Evolutionary conservation across 257 asterid species (phyloP), one percentile per base, ranked within the genome.

Genomic region (Salvia rosmarinus): DNA sequence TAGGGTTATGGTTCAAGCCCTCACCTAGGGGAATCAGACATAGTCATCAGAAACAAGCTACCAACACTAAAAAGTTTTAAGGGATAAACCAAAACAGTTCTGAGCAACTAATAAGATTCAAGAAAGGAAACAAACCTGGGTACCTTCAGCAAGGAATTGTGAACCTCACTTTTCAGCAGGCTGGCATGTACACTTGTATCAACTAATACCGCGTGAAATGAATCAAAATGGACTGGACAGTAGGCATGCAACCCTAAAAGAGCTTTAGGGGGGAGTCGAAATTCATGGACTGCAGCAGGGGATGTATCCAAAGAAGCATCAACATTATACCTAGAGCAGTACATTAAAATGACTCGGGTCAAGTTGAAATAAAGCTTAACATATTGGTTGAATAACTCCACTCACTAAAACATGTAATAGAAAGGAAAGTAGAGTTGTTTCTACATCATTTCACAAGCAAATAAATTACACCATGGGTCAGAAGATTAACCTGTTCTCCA

Each of bases 151-250:
- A 88, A 80, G 77, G 90, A 75, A 71, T 74, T 74, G 81, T 82
- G 78, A 65, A 77, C 84, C 76, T 87, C n/a, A n/a, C n/a, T n/a
- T 87, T 87, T 89, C 75, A 91, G 83, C 72, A n/a, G 86, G 85
- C 88, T 78, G 52, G 75, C 86, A 81, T 95, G n/a, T n/a, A 95
- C 84, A 55, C 86, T 86, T 74, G 85, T 82, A 85, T 95, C 99
- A 66, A 95, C 95, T 43, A 95, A 68, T 64, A 91, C n/a, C 3
- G 98, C 88, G 74, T 95, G 98, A 77, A 88, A 91, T 75, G 86
- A 89, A 81, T 95, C 98, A 83, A 95, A 95, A 75, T 89, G 93
- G 64, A 95, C 96, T n/a, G 98, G 99, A 80, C 99, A 95, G 72
- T 91, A 95, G 67, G 96, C 86, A 79, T 95, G 99, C 82, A 91